Evolutionary conservation across 2,329 filamentous ascomycete genomes (phyloP).

Genomic region (Fusarium xyrophilum): DNA sequence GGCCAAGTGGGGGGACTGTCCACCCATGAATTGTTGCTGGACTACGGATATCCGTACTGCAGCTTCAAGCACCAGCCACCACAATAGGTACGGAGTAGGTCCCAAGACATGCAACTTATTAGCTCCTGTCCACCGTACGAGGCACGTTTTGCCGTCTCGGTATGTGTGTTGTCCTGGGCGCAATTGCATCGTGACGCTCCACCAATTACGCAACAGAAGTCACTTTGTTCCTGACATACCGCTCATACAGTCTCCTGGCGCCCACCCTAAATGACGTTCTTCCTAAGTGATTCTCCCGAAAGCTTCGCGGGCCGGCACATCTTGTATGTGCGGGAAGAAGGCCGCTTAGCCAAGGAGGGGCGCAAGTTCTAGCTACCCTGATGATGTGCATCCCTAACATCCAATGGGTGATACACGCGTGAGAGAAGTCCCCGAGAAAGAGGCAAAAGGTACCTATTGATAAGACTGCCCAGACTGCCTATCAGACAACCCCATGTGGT

Average conservation of each 20-base stretch:
- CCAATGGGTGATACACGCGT: slow-evolving; percentile 26
- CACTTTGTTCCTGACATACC: not conserved
- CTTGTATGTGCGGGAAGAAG: slow-evolving; percentile 31
- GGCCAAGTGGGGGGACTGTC: not conserved
- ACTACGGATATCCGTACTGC: not conserved
- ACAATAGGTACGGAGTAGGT: not conserved
- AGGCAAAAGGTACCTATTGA: slow-evolving; percentile 8
- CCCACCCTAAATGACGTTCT: slow-evolving; percentile 3
- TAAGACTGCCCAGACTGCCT: slow-evolving; percentile 13
- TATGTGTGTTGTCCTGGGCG: slow-evolving; percentile 25
- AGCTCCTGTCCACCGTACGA: slow-evolving; percentile 36
- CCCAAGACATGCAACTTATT: not conserved
- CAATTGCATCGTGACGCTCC: slow-evolving; percentile 26
- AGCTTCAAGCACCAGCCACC: not conserved
- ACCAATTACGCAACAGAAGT: slow-evolving; percentile 33
- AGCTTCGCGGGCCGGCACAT: slow-evolving; percentile 32
- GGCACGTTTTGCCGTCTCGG: slow-evolving; percentile 37
- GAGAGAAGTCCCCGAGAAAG: slow-evolving; percentile 23
- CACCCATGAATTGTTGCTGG: not conserved
- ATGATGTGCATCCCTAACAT: slow-evolving; percentile 31
- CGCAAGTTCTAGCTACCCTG: slow-evolving; percentile 5
- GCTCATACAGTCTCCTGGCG: not conserved
- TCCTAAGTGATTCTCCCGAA: slow-evolving; percentile 25
- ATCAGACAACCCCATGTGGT: slow-evolving; percentile 24
- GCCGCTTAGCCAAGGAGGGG: slow-evolving; percentile 24